Base-by-base conservation (phyloP, 805 yeast genomes). In the Metschnikowia proteae region DNA sequence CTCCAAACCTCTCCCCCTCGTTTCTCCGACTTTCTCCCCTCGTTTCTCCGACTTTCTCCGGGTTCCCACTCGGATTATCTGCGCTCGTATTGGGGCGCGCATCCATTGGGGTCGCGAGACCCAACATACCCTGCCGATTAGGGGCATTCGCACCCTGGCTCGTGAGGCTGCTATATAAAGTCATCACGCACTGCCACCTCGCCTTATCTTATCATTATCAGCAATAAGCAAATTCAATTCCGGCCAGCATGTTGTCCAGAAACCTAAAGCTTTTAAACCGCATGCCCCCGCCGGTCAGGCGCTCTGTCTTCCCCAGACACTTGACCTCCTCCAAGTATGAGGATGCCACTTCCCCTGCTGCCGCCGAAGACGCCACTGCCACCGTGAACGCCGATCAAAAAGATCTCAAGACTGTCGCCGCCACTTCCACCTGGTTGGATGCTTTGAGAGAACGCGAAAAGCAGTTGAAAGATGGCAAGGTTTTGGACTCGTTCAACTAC, bases 381-480 rank as follows among this genome's bases (percentile, higher is more conserved):
- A 83, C 90, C 3, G 75, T 83, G 9, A 64, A 81, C 43, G 79
- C 88, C 0, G 90, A 85, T 57, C 70, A 68, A 49, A 66, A 74
- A 45, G 89, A 84, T 55, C 72, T 74, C 52, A 76, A 73, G 48
- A 74, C 62, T 38, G 39, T 58, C 45, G 69, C 71, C 13, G 70
- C 71, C 50, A 67, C 67, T 48, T 88, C 85, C 35, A 88, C 97
- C 3, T 91, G 97, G 97, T 68, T 88, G 61, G 88, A 82, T 47
- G 96, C 97, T 0, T 71, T 90, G 51, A 77, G 79, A 11, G 94
- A 88, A 57, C 76, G 90, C 46, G 79, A 83, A 57, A 76, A 80
- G 60, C 87, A 86, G 60, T 66, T 79, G 60, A 81, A 80, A 25
- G 88, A 84, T 51, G 94, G 96, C n/a, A 81, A 82, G 57, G 73